Evolutionary conservation across 768 basidiomycete species (phyloP), one percentile per base, ranked within the genome.

Genomic region (Xerocomellus chrysenteron): DNA sequence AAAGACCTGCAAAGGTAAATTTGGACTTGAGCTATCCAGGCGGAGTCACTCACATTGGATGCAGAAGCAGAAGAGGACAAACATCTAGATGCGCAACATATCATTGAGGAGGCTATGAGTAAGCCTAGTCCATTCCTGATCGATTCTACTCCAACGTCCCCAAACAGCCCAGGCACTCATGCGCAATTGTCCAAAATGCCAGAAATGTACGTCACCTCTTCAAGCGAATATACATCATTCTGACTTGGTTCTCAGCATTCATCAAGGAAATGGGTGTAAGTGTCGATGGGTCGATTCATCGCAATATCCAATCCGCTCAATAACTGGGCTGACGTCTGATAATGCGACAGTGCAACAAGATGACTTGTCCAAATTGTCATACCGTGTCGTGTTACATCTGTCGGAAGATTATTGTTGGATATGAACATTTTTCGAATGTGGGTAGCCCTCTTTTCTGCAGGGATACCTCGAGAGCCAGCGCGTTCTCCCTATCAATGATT

Each of bases 331-430:
- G 40, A 57, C 30, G 7, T 43, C 48, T 5, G 11, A 37, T n/a
- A 11, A 86, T 96, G 94, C 75, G 95, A 96, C 81, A 96, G 87
- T 96, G 94, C 75, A 96, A 96, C 81, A 96, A 96, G 70, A 95
- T 97, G 86, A 80, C 76, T 1, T 92, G 91, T 63, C 82, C 86
- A 1, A 73, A 86, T 56, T 96, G 94, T 65, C 58, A 45, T 2
- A 85, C 90, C 0, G 36, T 90, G 40, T 92, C 88, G 0, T 97
- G 94, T 71, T 95, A 97, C 65, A 75, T 92, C 26, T 96, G 94
- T 67, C 81, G 90, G 30, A 62, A 88, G 64, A 63, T 86, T 35
- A 88, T 95, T 40, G 73, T 33, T 0, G 89, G 90, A 1, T 92
- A 93, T 63, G 86, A 90, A 0, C 92, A 94, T 65, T 93, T 92